Conservation (phyloP, 768 basidiomycete species). For the Agaricus sinodeliciosus region DNA sequence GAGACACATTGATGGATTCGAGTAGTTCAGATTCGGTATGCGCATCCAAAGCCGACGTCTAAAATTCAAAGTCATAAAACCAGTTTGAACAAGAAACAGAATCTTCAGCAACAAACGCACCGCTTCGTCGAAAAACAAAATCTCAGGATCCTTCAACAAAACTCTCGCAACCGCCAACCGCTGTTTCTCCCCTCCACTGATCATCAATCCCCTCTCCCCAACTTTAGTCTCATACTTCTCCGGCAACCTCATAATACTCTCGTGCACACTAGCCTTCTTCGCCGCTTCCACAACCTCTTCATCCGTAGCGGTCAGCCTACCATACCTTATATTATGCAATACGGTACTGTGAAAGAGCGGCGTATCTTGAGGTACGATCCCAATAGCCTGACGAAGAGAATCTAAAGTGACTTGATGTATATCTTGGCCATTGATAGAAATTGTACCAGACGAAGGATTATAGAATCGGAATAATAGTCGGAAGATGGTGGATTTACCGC, state of each 20-base stretch:
- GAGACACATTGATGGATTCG: conserved; percentile 80
- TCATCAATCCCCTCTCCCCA: conserved; percentile 96
- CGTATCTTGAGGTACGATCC: conserved; percentile 97
- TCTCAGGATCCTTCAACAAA: conserved; percentile 89
- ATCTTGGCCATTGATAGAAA: conserved; percentile 85
- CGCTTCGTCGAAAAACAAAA: conserved; percentile 97
- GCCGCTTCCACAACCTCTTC: conserved; percentile 85
- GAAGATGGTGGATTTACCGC: conserved; percentile 96
- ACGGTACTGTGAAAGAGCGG: conserved; percentile 96
- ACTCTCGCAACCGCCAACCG: conserved; percentile 90
- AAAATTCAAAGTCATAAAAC: neutral
- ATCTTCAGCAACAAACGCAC: conserved; percentile 37
- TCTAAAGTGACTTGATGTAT: conserved; percentile 65
- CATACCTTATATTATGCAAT: conserved; percentile 93
- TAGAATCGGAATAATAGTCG: conserved; percentile 94
- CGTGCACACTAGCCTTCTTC: conserved; percentile 80
- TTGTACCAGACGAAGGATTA: conserved; percentile 73
- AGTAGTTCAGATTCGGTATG: conserved; percentile 94
- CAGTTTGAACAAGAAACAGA: no score
- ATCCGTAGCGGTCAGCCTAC: conserved; percentile 79
- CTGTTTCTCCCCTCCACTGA: conserved; percentile 98
- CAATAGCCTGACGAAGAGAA: conserved; percentile 69
- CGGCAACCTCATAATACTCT: conserved; percentile 72
- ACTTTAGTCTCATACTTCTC: conserved; percentile 88
- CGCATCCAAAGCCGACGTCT: conserved; percentile 95